Evolutionary conservation across 768 basidiomycete genomes (phyloP).

Genomic region (Tricholoma matsutake): DNA sequence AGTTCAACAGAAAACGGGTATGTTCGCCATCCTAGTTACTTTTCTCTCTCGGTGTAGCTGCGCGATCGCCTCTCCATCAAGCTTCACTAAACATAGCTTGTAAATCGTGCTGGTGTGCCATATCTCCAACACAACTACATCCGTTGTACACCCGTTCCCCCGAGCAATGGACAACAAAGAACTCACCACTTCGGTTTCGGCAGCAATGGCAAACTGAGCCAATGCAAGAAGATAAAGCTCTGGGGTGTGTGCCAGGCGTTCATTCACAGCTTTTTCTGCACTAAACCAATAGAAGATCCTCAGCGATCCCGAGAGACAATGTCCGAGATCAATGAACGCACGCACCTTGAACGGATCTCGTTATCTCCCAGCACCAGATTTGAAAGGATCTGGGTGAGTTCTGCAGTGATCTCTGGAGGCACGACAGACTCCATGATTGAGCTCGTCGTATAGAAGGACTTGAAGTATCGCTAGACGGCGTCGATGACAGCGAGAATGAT

Average conservation of each 20-base stretch:
- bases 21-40: too few species aligned
- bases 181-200: slow-evolving; percentile 78
- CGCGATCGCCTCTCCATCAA: too few species aligned
- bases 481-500: not conserved
- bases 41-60: too few species aligned
- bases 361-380: slow-evolving; percentile 86
- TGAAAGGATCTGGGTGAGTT: slow-evolving; percentile 80
- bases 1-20: too few species aligned
- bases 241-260: slow-evolving; percentile 72
- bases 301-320: not conserved
- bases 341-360: slow-evolving; percentile 70
- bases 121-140: not conserved
- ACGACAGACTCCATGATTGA: slow-evolving; percentile 45
- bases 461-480: not conserved
- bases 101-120: too few species aligned
- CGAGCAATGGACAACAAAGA: not conserved
- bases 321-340: slow-evolving; percentile 5
- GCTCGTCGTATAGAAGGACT: not conserved
- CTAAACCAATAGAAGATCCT: slow-evolving; percentile 25
- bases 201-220: slow-evolving; percentile 72
- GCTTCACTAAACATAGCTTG: too few species aligned
- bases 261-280: slow-evolving; percentile 81
- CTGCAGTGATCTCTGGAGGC: slow-evolving; percentile 66
- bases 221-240: slow-evolving; percentile 78
- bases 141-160: not conserved